Evolutionary conservation across 73 alveolate genomes (phyloP), one percentile per base, ranked within the genome.

Genomic region (Paraurostyla sp.): DNA sequence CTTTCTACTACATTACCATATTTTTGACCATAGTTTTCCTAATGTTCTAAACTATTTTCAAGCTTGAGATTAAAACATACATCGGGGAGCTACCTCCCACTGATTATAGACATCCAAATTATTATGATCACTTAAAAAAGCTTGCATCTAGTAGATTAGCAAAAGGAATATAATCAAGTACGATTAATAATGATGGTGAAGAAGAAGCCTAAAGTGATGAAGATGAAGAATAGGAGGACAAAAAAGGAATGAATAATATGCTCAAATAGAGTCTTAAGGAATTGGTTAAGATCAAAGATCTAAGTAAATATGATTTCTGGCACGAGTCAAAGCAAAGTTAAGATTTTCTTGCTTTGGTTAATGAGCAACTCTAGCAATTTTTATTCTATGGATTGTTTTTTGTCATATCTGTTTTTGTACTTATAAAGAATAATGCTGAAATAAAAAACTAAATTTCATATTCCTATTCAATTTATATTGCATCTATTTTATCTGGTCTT

Each of bases 1-100:
- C 82, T 18, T 65, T 65, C 82, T 65, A 65, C 82, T 65, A 65
- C 42, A 65, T 40, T 33, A 65, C 82, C 7, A 15, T 65, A 3
- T 38, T 65, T 40, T 18, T 35, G 25, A 65, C 82, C 32, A 38
- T 65, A 1, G 16, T 65, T 16, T 65, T 65, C 36, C 23, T 65
- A 6, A 1, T 65, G 43, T 38, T 65, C 0, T 40, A 65, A 38
- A 56, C 35, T 30, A 38, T 65, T 36, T 65, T 65, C 36, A 65
- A 65, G 23, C 11, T 65, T 9, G 82, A 65, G 32, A 40, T 65
- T 15, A 6, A 32, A 16, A 65, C 82, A 9, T 58, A 23, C 29
- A 40, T 65, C 25, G 46, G 23, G 1, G 82, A 65, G 46, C 13
- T 65, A 1, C 82, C 82, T 16, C 15, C 41, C 56, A 4, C 7